These are phyloP conservation scores for Pezizomycotina sp. DNA, from an alignment of 2,329 filamentous ascomycete species.

Conservation along the genomic window DNA sequence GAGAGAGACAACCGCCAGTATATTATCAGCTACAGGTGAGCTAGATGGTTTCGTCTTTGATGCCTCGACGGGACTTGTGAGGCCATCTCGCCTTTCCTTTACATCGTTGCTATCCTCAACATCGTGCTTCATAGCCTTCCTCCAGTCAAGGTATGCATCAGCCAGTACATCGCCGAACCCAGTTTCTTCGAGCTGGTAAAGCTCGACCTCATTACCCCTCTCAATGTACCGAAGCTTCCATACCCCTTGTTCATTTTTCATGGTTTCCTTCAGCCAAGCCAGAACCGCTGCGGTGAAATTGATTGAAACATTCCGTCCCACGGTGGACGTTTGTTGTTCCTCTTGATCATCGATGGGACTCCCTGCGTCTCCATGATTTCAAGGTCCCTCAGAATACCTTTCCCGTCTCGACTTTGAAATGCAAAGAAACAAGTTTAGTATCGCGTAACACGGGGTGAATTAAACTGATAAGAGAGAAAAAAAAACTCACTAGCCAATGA, in stretches of 20 bases:
- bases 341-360: constrained; percentile 61
- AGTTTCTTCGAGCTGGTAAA: constrained; percentile 55
- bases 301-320: constrained; percentile 95
- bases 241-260: constrained; percentile 50
- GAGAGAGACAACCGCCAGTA: too few species aligned
- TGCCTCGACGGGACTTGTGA: too few species aligned
- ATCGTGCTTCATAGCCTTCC: too few species aligned
- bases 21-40: too few species aligned
- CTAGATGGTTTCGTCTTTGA: too few species aligned
- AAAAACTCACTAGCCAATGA: constrained; percentile 87
- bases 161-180: constrained; percentile 64
- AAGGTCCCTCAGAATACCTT: constrained; percentile 54
- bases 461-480: too few species aligned
- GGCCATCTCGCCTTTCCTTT: too few species aligned
- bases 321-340: constrained; percentile 31
- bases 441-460: too few species aligned
- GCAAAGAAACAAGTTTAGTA: too few species aligned
- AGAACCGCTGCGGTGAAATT: constrained; percentile 71
- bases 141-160: constrained; percentile 24
- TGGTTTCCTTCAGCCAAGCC: constrained; percentile 48
- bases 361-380: constrained; percentile 65
- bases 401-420: constrained; percentile 50
- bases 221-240: constrained; percentile 61
- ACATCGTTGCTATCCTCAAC: too few species aligned
- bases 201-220: constrained; percentile 49